Base-by-base conservation (phyloP, 805 yeast species). In the Suhomyces prunicola region DNA sequence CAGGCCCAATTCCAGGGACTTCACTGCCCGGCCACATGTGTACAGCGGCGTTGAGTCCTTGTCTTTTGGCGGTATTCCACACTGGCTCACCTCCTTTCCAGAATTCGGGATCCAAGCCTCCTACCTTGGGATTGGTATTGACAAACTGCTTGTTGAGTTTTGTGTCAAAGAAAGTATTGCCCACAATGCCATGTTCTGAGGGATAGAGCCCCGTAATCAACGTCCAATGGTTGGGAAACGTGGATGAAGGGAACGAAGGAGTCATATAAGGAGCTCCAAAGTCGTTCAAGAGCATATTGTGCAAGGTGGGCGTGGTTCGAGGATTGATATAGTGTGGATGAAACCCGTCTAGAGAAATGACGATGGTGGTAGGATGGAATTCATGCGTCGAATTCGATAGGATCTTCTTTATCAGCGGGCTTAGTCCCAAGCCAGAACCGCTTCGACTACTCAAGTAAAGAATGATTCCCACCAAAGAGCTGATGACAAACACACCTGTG, bases 11-110 rank as follows among this genome's bases (percentile, higher is more conserved):
- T 63, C 80, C 83, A 24, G 79, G 78, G 6, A 85, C 96, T 60
- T 90, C 96, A 54, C 91, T 84, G 1, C 97, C 97, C 0, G 97
- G 97, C 96, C 96, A 92, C 97, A 90, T 91, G 68, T 91, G 96
- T n/a, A 90, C 86, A 0, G 91, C 96, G 5, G 87, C 70, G 3
- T 72, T 71, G 2, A 86, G 78, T 5, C 84, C 86, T 54, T 87
- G 87, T 17, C 67, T 66, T 27, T 74, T 74, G 0, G 93, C 90
- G 1, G 96, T 88, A 31, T 78, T 71, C 97, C 97, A 92, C 19
- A 92, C 63, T 0, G 97, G 94, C 65, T 89, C 94, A 23, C 96
- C 96, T 23, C 91, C 93, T 44, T 60, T 64, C 96, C 97, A 91
- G 78, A 84, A 91, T 22, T 73, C 78, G 39, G 79, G 81, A 57